Conservation (phyloP, 495 filamentous ascomycete genomes). For the Paragyromitra xinjiangensis region DNA sequence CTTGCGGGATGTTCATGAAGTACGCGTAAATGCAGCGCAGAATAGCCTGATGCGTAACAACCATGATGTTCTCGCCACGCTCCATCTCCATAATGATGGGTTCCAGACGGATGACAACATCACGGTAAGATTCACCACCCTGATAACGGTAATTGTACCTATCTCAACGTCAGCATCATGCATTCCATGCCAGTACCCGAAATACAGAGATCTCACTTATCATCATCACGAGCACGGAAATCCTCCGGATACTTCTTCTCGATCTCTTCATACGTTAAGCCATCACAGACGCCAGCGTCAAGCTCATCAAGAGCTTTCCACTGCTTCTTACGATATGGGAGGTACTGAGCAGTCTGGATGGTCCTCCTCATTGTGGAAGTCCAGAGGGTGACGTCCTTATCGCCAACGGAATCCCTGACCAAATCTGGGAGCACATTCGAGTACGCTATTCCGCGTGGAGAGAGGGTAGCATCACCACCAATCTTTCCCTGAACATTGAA, state of each 20-base stretch:
- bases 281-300: constrained; percentile 94
- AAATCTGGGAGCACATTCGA: constrained; percentile 81
- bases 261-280: constrained; percentile 93
- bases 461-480: constrained; percentile 88
- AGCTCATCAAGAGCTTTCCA: constrained; percentile 99
- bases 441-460: constrained; percentile 85
- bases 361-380: constrained; percentile 94
- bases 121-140: constrained; percentile 94
- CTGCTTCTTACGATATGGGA: constrained; percentile 89
- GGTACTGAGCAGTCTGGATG: constrained; percentile 84
- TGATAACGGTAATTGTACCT: constrained; percentile 96
- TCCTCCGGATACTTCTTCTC: constrained; percentile 90
- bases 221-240: constrained; percentile 91
- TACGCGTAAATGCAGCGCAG: constrained; percentile 97
- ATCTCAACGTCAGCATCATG: constrained; percentile 31
- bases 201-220: constrained; percentile 68
- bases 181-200: neutral
- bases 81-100: constrained; percentile 99
- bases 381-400: constrained; percentile 79
- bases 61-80: constrained; percentile 93
- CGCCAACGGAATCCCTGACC: constrained; percentile 79
- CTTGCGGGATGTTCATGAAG: constrained; percentile 95
- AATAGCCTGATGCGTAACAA: constrained; percentile 97
- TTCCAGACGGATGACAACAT: constrained; percentile 96
- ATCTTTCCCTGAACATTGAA: constrained; percentile 89